These are phyloP conservation scores for Saccharomycopsis sp. DNA, from an alignment of 805 yeast species.

Conservation along the genomic window DNA sequence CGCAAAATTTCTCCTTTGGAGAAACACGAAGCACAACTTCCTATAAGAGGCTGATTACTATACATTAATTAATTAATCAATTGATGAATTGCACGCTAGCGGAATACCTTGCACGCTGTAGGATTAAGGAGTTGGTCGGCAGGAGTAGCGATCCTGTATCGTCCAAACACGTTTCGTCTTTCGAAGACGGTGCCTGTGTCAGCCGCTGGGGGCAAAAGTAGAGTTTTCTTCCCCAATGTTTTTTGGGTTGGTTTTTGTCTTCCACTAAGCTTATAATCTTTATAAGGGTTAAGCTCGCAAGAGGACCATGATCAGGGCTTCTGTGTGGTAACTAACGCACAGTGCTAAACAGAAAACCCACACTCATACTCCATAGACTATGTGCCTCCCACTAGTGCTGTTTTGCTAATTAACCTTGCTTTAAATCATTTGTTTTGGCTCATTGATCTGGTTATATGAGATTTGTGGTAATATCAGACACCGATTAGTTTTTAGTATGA, in stretches of 20 bases:
- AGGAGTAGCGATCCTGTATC: not conserved
- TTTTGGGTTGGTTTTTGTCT: too few relatives aligned
- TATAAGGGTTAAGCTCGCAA: not conserved
- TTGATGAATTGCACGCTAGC: not conserved
- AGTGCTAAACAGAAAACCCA: not conserved
- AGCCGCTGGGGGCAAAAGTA: too few relatives aligned
- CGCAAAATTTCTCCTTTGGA: not conserved
- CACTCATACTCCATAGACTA: not conserved
- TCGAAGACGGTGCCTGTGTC: not conserved
- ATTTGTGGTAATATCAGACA: not conserved
- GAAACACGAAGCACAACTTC: not conserved
- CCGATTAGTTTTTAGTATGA: not conserved
- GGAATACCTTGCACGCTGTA: not conserved
- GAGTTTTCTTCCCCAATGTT: not conserved
- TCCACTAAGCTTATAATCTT: not conserved
- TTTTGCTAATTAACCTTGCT: not conserved
- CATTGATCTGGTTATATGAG: not conserved
- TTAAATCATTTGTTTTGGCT: too few relatives aligned
- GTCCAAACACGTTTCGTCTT: not conserved
- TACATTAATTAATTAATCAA: too few relatives aligned
- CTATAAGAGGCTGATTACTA: not conserved
- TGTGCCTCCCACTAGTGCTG: not conserved
- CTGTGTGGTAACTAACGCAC: not conserved
- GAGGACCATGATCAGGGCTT: not conserved
- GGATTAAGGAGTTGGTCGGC: too few relatives aligned